A percentile compares a stretch with the other conserved stretches of the same genome.
Evolutionary conservation across 169 alveolate genomes (phyloP).

Genomic region (Plasmodium cynomolgi): DNA sequence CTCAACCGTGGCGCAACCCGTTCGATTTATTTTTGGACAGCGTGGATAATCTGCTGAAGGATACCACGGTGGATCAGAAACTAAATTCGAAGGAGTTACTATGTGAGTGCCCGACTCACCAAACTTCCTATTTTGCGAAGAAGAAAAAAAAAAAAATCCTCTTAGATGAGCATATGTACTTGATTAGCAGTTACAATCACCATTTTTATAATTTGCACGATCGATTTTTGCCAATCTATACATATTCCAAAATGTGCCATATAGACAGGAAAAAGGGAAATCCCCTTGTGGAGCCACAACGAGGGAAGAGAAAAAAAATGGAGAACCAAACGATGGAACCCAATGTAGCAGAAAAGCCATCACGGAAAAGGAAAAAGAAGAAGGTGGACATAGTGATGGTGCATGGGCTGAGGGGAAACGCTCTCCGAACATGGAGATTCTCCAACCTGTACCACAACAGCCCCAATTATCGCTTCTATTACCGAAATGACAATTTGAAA

Average conservation of each 20-base stretch:
- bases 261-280: conserved; percentile 25
- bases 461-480: conserved; percentile 17
- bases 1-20: neutral
- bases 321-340: neutral
- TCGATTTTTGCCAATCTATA: conserved; percentile 38
- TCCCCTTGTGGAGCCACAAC: neutral
- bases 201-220: conserved; percentile 33
- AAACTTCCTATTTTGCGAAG: neutral
- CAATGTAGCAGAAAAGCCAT: neutral
- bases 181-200: conserved; percentile 59
- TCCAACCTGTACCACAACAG: conserved; percentile 15
- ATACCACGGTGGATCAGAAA: neutral
- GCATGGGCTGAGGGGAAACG: conserved; percentile 64
- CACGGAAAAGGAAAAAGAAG: conserved; percentile 11
- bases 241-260: conserved; percentile 23
- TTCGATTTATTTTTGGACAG: conserved; percentile 42
- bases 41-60: conserved; percentile 43
- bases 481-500: conserved; percentile 4
- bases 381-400: conserved; percentile 38
- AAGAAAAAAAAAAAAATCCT: conserved; percentile 13
- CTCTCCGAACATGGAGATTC: conserved; percentile 72
- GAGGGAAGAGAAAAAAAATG: neutral
- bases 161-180: conserved; percentile 47
- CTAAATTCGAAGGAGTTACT: neutral
- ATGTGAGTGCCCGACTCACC: neutral